Evolutionary conservation across 371 early-diverging fungal genomes (phyloP), one percentile per base, ranked within the genome.

Genomic region (Umbelopsis sp.): DNA sequence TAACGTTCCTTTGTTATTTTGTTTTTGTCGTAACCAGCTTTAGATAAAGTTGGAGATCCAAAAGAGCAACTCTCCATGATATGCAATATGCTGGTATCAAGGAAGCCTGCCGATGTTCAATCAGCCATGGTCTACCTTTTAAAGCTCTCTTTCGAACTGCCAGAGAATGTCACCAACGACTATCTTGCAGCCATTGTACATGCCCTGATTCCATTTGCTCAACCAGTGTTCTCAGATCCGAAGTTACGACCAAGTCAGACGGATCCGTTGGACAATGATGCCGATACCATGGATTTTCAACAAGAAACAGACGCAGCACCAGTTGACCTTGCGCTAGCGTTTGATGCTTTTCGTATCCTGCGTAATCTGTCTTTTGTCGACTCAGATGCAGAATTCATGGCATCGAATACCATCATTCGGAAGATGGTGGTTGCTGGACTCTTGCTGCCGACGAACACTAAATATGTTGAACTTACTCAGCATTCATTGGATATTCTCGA

Each of bases 301-400:
- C 7, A 16, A 18, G 48, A 18, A 11, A n/a, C 48, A 6, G 48
- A 48, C n/a, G 11, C 18, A 3, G 6, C 10, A 32, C 35, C 32
- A 18, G 35, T 57, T 11, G 57, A 57, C 25, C 11, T 29, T 16
- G 29, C 16, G 1, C 57, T 57, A 18, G 29, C 35, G 3, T 57
- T 57, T 35, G 57, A 57, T 35, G 86, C 90, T 14, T 84, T 93
- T 63, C 93, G 92, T 45, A 86, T 95, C 52, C 62, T 92, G 10
- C 87, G 92, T 51, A 95, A 95, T 69, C 81, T 95, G 64, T 89
- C 92, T 0, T 89, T 91, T 74, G 69, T 89, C 52, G 89, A 89
- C 14, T 79, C 84, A 68, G 91, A 91, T 63, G 84, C 88, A 20
- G 69, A 80, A 50, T 76, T 83, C 10, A 69, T 92, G 35, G 83